Evolutionary conservation across 176 grass and related monocot genomes (phyloP), one percentile per base, ranked within the genome.

Genomic region (Echinochloa phyllopogon): DNA sequence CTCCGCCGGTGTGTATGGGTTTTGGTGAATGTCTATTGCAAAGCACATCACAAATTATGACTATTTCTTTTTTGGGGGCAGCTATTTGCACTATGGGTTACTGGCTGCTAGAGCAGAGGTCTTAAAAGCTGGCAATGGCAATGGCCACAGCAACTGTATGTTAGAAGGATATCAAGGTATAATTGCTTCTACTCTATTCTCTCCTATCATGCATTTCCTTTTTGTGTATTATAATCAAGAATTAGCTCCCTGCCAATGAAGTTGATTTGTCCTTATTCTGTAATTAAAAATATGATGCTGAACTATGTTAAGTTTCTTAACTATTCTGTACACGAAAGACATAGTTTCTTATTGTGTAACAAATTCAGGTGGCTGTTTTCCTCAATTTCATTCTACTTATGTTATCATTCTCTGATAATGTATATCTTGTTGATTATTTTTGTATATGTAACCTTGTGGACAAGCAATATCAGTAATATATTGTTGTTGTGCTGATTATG

Each of bases 51-150:
- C 24, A 10, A 33, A 64, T 74, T 78, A 38, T 78, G 55, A 14
- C 25, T 16, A 10, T 11, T 44, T 63, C 47, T 41, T 27, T 24
- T 24, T 64, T 73, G 29, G 29, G 29, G 29, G 33, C 75, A 98
- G 96, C 83, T 98, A 98, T 82, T 83, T 98, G 80, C 91, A 83
- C 86, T 98, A 94, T 58, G 96, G 96, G 7, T 86, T 98, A 66
- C 84, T 98, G 73, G 96, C 96, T 75, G 93, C 93, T 83, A 95
- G 96, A 92, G 96, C 96, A 80, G 96, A 98, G 89, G 92, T 98
- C 78, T 86, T 98, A 73, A 94, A 98, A 60, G 87, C 84, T 39
- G 77, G 89, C 74, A 92, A 90, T 79, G 91, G 70, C 14, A 83
- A 84, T 51, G 87, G 86, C 65, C 75, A 84, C 78, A 97, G 91